Conservation (phyloP, 2,329 filamentous ascomycete species). For the Xylariaceae sp. region DNA sequence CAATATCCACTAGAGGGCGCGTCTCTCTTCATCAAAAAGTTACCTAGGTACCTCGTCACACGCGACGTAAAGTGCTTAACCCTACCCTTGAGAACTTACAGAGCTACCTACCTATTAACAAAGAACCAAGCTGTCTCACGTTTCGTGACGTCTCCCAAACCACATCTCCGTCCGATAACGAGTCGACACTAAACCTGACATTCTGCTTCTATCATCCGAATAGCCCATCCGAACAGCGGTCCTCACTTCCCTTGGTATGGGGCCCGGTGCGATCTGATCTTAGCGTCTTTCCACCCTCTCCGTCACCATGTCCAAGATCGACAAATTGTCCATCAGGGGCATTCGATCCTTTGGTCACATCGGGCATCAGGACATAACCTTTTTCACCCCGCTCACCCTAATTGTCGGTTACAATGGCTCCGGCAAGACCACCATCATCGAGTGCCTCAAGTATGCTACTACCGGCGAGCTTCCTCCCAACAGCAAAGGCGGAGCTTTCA, state of each 20-base stretch:
- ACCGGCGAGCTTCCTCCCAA: slow-evolving; percentile 94
- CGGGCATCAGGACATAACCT: slow-evolving; percentile 79
- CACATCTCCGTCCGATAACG: not conserved
- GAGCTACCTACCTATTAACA: too few relatives aligned
- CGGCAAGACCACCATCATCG: slow-evolving; percentile 98
- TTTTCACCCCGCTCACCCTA: slow-evolving; percentile 88
- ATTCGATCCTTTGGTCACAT: slow-evolving; percentile 84
- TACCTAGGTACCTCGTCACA: too few relatives aligned
- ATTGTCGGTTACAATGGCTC: slow-evolving; percentile 98
- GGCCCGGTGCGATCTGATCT: slow-evolving; percentile 4
- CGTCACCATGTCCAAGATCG: slow-evolving; percentile 74
- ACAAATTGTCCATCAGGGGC: slow-evolving; percentile 86
- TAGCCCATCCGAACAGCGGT: too few relatives aligned
- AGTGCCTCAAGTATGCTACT: slow-evolving; percentile 97
- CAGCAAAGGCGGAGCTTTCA: slow-evolving; percentile 88
- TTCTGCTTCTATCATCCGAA: not conserved
- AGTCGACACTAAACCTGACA: too few relatives aligned
- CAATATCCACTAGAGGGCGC: too few relatives aligned
- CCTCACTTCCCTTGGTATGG: slow-evolving; percentile 10
- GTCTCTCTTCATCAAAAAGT: too few relatives aligned
- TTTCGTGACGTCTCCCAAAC: not conserved
- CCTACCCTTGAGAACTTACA: too few relatives aligned
- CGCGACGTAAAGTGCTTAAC: too few relatives aligned
- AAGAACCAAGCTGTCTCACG: too few relatives aligned
- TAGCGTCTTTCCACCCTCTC: slow-evolving; percentile 9